A percentile compares a stretch with the other conserved stretches of the same genome.
Conservation (phyloP, 441 rosid species). For the Adansonia madagascariensis region DNA sequence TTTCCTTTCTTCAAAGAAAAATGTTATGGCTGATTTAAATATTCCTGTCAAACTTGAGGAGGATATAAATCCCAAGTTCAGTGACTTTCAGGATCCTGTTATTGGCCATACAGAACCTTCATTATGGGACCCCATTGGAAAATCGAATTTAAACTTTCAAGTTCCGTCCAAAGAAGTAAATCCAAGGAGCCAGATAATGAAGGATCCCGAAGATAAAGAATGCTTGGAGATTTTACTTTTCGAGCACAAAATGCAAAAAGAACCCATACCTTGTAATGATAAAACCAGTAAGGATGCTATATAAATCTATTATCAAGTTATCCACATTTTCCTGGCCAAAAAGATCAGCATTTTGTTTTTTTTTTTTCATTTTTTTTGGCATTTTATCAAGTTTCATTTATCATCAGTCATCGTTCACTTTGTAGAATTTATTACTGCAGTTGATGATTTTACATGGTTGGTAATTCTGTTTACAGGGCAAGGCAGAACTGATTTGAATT, state of each 20-base stretch:
- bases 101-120: slow-evolving; percentile 23
- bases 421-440: background rate
- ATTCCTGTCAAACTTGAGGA: slow-evolving; percentile 49
- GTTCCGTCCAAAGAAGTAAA: slow-evolving; percentile 4
- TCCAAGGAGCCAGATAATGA: slow-evolving; percentile 18
- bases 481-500: slow-evolving; percentile 34
- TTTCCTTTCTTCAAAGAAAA: slow-evolving; percentile 19
- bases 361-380: background rate
- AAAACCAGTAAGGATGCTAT: slow-evolving; percentile 38
- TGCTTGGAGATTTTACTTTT: slow-evolving; percentile 22
- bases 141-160: slow-evolving; percentile 28
- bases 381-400: background rate
- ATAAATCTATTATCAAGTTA: background rate
- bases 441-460: slow-evolving; percentile 19
- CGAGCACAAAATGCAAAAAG: slow-evolving; percentile 29
- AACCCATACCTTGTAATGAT: slow-evolving; percentile 27
- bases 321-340: background rate
- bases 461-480: slow-evolving; percentile 37
- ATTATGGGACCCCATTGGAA: slow-evolving; percentile 29
- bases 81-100: slow-evolving; percentile 31
- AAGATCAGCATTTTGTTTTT: background rate
- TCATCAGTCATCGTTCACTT: slow-evolving; percentile 8
- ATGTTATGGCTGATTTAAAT: slow-evolving; percentile 52
- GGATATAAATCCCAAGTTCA: slow-evolving; percentile 28
- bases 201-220: slow-evolving; percentile 22